phyloP scores from a whole-genome alignment of 495 filamentous ascomycete genomes.

The Aspergillus biplanus region DNA sequence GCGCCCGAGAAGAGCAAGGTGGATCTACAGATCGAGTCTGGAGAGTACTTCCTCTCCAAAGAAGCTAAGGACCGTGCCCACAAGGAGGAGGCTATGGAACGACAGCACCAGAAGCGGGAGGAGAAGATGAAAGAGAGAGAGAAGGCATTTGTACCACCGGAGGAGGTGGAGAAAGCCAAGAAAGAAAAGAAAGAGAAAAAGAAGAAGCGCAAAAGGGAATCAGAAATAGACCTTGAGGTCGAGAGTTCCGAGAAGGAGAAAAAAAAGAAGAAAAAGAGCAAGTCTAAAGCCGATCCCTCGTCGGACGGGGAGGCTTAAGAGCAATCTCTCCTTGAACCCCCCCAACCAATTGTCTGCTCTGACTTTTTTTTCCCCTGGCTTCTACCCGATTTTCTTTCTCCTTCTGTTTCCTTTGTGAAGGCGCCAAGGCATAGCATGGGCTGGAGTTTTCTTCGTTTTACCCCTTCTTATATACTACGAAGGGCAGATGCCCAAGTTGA shows the following conservation, averaged over 20 bases:
- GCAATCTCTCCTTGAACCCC: slow-evolving; percentile 1
- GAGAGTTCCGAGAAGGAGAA: slow-evolving; percentile 46
- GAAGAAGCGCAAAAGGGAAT: slow-evolving; percentile 48
- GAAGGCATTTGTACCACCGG: slow-evolving; percentile 83
- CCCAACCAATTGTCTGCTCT: neutral
- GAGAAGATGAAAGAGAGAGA: slow-evolving; percentile 86
- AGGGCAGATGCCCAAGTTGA: neutral
- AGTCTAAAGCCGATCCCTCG: slow-evolving; percentile 39
- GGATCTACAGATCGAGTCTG: slow-evolving; percentile 95
- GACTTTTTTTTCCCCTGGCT: slow-evolving; percentile 6
- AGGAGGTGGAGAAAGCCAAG: slow-evolving; percentile 63
- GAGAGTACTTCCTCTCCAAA: slow-evolving; percentile 94
- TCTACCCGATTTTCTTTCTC: neutral
- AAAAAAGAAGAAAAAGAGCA: slow-evolving; percentile 54
- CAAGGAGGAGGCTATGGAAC: slow-evolving; percentile 77
- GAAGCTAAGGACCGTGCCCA: slow-evolving; percentile 83
- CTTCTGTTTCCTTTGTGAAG: slow-evolving; percentile 22
- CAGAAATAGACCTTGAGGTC: slow-evolving; percentile 36
- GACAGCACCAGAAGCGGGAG: slow-evolving; percentile 79
- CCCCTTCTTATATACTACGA: slow-evolving; percentile 3
- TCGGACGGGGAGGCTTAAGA: slow-evolving; percentile 39
- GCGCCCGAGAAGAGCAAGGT: slow-evolving; percentile 94
- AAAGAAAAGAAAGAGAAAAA: slow-evolving; percentile 47
- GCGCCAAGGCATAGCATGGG: slow-evolving; percentile 39
- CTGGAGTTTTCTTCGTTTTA: slow-evolving; percentile 28